Evolutionary conservation across 1,284 basidiomycete genomes (phyloP).

Genomic region (Amylostereum areolatum): DNA sequence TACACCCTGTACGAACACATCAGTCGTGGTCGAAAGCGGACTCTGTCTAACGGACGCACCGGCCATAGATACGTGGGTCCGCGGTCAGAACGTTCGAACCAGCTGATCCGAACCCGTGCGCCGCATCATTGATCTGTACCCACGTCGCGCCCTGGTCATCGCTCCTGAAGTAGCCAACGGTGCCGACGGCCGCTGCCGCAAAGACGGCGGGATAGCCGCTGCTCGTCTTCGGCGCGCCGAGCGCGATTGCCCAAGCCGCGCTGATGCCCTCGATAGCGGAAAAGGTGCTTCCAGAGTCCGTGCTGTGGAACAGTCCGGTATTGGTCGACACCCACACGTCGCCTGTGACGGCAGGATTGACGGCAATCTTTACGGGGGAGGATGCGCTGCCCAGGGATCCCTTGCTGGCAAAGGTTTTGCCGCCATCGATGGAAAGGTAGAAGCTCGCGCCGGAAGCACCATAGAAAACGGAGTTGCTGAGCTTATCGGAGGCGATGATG

Average conservation of each 20-base stretch:
- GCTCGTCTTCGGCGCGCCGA: constrained; percentile 45
- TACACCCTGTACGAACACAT: constrained; percentile 57
- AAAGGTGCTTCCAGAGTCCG: constrained; percentile 47
- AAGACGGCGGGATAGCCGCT: constrained; percentile 52
- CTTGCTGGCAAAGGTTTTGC: constrained; percentile 40
- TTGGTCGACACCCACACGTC: constrained; percentile 62
- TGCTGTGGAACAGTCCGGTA: constrained; percentile 55
- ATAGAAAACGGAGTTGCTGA: constrained; percentile 51
- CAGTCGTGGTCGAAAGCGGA: too few relatives aligned
- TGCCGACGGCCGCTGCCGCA: constrained; percentile 46
- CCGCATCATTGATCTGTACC: constrained; percentile 56
- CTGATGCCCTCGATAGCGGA: constrained; percentile 39
- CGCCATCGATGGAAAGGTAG: constrained; percentile 52
- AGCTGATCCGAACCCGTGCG: constrained; percentile 52
- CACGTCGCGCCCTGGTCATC: constrained; percentile 54
- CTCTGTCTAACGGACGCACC: constrained; percentile 26
- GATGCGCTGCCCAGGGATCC: constrained; percentile 43
- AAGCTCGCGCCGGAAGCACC: constrained; percentile 47
- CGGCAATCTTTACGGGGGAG: constrained; percentile 43
- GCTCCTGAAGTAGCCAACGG: constrained; percentile 49
- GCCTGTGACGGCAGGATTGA: constrained; percentile 41
- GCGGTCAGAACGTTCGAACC: constrained; percentile 42
- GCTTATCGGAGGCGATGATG: constrained; percentile 56
- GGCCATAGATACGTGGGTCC: constrained; percentile 48
- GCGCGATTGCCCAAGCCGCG: constrained; percentile 51